phyloP scores from a whole-genome alignment of 2,329 filamentous ascomycete species.

The Fusarium mundagurra region DNA sequence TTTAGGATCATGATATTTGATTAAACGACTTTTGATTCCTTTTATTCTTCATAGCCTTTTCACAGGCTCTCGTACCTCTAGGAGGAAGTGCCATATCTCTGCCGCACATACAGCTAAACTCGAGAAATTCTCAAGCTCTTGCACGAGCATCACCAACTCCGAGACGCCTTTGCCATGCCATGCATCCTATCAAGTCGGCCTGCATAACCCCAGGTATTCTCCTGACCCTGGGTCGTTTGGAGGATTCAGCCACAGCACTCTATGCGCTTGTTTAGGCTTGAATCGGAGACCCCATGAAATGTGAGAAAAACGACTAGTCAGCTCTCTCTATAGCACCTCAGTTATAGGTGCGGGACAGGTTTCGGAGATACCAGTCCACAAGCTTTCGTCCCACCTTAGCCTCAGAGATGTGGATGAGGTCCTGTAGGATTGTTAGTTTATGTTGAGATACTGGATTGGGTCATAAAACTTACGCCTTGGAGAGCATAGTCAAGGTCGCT shows the following conservation, averaged over 20 bases:
- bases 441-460: not conserved
- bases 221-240: constrained; percentile 34
- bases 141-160: constrained; percentile 53
- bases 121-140: constrained; percentile 45
- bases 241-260: constrained; percentile 7
- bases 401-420: constrained; percentile 98
- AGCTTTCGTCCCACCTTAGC: constrained; percentile 97
- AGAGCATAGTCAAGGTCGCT: constrained; percentile 98
- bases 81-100: constrained; percentile 41
- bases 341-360: constrained; percentile 93
- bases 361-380: constrained; percentile 98
- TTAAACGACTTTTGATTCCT: constrained; percentile 41
- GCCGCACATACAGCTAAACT: constrained; percentile 43
- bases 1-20: constrained; percentile 28
- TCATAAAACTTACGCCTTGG: constrained; percentile 76
- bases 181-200: constrained; percentile 49
- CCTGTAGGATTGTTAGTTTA: constrained; percentile 58
- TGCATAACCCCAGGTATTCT: constrained; percentile 44
- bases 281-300: constrained; percentile 27
- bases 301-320: constrained; percentile 41
- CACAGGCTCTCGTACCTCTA: constrained; percentile 37
- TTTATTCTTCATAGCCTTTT: constrained; percentile 42
- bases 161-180: constrained; percentile 56
- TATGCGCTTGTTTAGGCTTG: constrained; percentile 12
- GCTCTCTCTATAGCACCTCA: constrained; percentile 41